These are phyloP conservation scores for Leccinum fallax DNA, from an alignment of 1,284 basidiomycete genomes.

Conservation along the genomic window DNA sequence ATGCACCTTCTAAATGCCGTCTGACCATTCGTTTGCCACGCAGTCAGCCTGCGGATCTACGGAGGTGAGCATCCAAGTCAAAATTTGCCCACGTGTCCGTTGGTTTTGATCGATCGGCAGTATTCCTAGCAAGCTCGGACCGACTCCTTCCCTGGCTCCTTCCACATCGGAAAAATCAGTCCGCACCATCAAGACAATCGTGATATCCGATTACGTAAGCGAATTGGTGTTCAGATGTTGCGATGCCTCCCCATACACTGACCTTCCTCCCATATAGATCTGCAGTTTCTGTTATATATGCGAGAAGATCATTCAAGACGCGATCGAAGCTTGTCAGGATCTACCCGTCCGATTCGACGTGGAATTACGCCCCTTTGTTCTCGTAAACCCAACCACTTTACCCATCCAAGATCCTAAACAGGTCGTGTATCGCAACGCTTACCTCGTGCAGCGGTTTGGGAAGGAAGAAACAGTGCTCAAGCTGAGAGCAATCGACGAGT, in stretches of 20 bases:
- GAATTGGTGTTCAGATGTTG: not conserved
- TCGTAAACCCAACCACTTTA: constrained; percentile 51
- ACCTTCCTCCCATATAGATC: constrained; percentile 42
- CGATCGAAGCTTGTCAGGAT: constrained; percentile 60
- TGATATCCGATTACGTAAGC: constrained; percentile 71
- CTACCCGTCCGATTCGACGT: constrained; percentile 68
- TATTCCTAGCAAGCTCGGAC: constrained; percentile 25
- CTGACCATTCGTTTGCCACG: not conserved
- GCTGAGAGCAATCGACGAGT: constrained; percentile 46
- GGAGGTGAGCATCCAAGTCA: constrained; percentile 15
- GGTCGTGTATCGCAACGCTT: constrained; percentile 37
- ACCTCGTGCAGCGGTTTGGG: constrained; percentile 54
- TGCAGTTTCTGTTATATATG: constrained; percentile 78
- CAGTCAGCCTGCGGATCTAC: constrained; percentile 16
- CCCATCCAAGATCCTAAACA: constrained; percentile 42
- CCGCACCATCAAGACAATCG: constrained; percentile 62
- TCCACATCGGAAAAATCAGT: constrained; percentile 12
- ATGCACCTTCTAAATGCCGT: not conserved
- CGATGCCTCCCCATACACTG: constrained; percentile 8
- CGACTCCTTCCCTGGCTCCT: not conserved
- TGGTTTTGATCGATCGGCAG: constrained; percentile 7
- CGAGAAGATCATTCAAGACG: constrained; percentile 68
- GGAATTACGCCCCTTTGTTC: constrained; percentile 72
- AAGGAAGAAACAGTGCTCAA: constrained; percentile 55
- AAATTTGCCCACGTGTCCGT: not conserved